Evolutionary conservation across 768 basidiomycete species (phyloP).

Genomic region (Cystobasidium ongulense): DNA sequence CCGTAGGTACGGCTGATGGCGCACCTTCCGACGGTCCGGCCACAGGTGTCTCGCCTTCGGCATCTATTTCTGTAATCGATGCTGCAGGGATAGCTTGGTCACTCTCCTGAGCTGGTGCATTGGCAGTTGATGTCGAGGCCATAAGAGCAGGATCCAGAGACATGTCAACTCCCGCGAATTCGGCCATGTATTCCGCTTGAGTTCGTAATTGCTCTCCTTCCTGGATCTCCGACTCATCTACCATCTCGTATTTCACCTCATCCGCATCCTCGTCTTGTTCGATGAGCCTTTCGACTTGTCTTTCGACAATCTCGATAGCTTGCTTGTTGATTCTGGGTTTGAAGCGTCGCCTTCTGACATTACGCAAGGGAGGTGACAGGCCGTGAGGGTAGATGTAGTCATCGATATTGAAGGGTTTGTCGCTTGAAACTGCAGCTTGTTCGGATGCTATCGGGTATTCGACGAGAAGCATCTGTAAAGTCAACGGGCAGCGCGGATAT

Average conservation of each 20-base stretch:
- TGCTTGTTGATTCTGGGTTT: conserved; percentile 77
- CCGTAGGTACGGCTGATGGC: neutral
- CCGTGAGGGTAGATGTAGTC: conserved; percentile 98
- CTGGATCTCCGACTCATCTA: conserved; percentile 14
- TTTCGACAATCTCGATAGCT: conserved; percentile 91
- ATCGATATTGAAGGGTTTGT: conserved; percentile 71
- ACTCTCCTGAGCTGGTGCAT: neutral
- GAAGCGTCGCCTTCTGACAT: conserved; percentile 84
- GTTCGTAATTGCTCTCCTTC: neutral
- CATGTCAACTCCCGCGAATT: conserved; percentile 28
- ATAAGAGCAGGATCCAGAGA: conserved; percentile 21
- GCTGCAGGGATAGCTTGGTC: neutral
- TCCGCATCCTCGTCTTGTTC: conserved; percentile 66
- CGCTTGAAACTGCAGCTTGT: conserved; percentile 55
- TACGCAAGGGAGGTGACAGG: conserved; percentile 81
- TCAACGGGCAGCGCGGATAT: no score
- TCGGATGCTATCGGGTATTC: conserved; percentile 51
- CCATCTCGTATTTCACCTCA: conserved; percentile 24
- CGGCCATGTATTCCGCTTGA: conserved; percentile 23
- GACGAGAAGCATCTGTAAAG: conserved; percentile 93
- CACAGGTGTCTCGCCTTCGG: conserved; percentile 45
- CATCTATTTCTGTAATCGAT: conserved; percentile 54
- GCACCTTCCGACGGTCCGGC: neutral
- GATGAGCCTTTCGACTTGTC: conserved; percentile 78
- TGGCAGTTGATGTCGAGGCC: neutral